Base-by-base conservation (phyloP, 129 eudicot species). In the Centrapalus pauciflorus region DNA sequence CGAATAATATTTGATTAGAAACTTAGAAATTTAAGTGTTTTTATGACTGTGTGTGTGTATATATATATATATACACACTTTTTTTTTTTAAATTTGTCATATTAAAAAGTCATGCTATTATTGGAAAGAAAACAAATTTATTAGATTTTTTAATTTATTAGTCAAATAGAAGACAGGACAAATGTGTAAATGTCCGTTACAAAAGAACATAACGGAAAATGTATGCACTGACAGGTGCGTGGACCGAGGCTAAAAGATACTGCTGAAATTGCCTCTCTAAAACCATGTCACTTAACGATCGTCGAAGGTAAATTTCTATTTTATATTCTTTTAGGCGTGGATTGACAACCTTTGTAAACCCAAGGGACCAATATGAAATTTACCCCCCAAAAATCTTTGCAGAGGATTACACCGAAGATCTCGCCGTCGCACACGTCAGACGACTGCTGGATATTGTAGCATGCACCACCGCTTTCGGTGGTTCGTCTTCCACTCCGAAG, bases 391-490 rank as follows among this genome's bases (percentile, higher is more conserved):
- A 38, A n/a, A 30, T 50, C 33, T 4, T 20, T 61, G 50, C 92
- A 93, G 98, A 93, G 81, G 87, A 85, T 38, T 93, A 88, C 76
- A 81, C 83, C 12, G 96, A 93, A 72, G 75, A 63, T 33, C 82
- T 64, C 57, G 87, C 87, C 70, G 85, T 93, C 76, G 80, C 85
- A 50, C 98, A 93, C 84, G 70, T 93, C 71, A 34, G 98, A 61
- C 96, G 98, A 25, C 84, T 93, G 45, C 76, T 93, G 49, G 98
- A 93, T 72, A 88, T 93, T 10, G 95, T 86, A 5, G 96, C 98
- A 8, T 93, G 98, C 81, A 86, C 98, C 66, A 81, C 91, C 40
- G 75, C 77, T 4, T 93, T 93, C 68, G 86, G 88, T 65, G 89
- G 82, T 64, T 63, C 87, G 10, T 51, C 80, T 7, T 25, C 79